Percentiles rank a stretch among this genome's conserved stretches.
phyloP scores from a whole-genome alignment of 305 asterid species.

The Fraxinus greggii region DNA sequence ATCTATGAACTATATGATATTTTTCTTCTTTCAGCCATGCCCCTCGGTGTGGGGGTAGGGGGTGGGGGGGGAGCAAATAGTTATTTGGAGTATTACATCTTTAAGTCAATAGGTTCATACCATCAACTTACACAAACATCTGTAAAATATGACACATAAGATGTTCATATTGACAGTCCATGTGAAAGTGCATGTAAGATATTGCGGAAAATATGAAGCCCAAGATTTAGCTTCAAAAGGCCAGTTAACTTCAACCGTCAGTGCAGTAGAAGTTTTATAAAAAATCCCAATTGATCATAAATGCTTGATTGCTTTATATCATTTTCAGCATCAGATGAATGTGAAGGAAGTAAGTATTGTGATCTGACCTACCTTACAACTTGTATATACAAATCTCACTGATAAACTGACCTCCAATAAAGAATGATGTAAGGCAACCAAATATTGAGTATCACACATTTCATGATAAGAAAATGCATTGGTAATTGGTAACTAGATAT shows the following conservation, averaged over 20 bases:
- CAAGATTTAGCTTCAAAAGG: neutral
- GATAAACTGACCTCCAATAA: neutral
- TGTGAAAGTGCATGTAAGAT: neutral
- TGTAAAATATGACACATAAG: neutral
- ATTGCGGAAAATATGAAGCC: neutral
- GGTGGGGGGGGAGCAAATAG: no score
- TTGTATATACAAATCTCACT: neutral
- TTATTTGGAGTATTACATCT: neutral
- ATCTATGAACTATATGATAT: constrained; percentile 11
- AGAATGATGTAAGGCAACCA: neutral
- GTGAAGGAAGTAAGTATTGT: neutral
- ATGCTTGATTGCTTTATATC: neutral
- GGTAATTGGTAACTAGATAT: neutral
- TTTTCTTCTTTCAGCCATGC: neutral
- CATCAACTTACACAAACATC: neutral
- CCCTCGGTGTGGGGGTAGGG: no score
- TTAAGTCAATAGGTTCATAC: neutral
- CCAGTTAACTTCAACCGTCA: neutral
- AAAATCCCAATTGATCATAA: neutral
- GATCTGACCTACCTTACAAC: neutral
- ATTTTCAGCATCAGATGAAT: neutral
- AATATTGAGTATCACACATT: neutral
- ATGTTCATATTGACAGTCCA: neutral
- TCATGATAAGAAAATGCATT: neutral
- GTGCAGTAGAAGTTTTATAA: neutral